Base-by-base conservation (phyloP, 164 flowering plant species). In the Warburgia ugandensis region DNA sequence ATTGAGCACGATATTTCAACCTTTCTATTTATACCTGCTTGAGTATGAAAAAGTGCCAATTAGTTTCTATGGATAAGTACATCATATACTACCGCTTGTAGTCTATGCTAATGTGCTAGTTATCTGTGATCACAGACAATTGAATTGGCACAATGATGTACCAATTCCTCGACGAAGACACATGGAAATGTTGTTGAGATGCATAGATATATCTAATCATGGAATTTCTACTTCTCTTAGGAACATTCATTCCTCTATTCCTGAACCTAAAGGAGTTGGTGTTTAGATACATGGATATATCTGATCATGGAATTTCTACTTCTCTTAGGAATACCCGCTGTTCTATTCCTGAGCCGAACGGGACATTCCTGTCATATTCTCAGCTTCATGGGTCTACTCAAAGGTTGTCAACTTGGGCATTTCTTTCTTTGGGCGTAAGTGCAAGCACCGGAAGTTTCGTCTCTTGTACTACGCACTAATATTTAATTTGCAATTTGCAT, bases 1-100 rank as follows among this genome's bases (percentile, higher is more conserved):
- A 94, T 94, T 29, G 91, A 83, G 73, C 96, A 87, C 50, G 88
- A 88, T 69, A 68, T 88, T 5, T 79, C 92, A 43, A 63, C 95
- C 17, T 91, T 91, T 71, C 64, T 91, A 33, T 68, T 91, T 31
- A 86, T 76, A 78, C 48, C 54, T 87, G 66, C 72, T 87, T 42
- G 80, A 80, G 39, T 88, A 81, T 72, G 96, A 87, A 75, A 83
- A 87, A 94, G 98, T 87, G 10, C 35, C 36, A 7, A 42, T 58
- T 51, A 43, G 17, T 55, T 16, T 56, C 48, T 32, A 33, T 45
- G 17, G 16, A 37, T 14, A 14, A 1, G 28, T 3, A 3, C 16
- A 26, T 1, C 25, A 45, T 27, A 25, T 11, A 45, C 1, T 12
- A 22, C 14, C 6, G 2, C 14, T 12, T 46, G n/a, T 45, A 29